A percentile compares a stretch with the other conserved stretches of the same genome.
These are phyloP conservation scores for Pythium plurisporium DNA, from an alignment of 352 stramenopile species.

Conservation along the genomic window DNA sequence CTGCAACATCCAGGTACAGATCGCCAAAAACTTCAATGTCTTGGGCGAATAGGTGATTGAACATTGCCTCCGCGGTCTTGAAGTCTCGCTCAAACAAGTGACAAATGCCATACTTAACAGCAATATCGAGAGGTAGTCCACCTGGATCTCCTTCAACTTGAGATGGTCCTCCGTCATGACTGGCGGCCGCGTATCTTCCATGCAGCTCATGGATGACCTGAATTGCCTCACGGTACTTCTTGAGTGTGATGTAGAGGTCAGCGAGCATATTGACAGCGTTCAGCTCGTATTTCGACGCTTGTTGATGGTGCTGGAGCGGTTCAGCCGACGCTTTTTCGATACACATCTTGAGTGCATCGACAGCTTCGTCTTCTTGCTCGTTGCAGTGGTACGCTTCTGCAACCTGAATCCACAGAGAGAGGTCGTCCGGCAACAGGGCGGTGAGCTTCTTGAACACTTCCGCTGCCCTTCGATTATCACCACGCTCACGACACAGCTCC, in stretches of 20 bases:
- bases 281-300: constrained; percentile 74
- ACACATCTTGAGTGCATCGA: constrained; percentile 80
- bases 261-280: constrained; percentile 88
- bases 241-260: constrained; percentile 83
- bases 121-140: constrained; percentile 77
- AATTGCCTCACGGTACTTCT: constrained; percentile 80
- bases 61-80: constrained; percentile 72
- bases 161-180: constrained; percentile 37
- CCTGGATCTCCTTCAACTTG: constrained; percentile 62
- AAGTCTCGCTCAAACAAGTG: constrained; percentile 76
- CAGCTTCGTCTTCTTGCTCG: constrained; percentile 79
- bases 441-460: constrained; percentile 83
- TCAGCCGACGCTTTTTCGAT: constrained; percentile 76
- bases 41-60: constrained; percentile 78
- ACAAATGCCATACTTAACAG: constrained; percentile 85
- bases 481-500: constrained; percentile 71
- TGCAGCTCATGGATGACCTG: constrained; percentile 75
- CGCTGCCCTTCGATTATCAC: constrained; percentile 71
- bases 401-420: constrained; percentile 85
- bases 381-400: constrained; percentile 85
- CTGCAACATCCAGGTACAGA: constrained; percentile 78
- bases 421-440: constrained; percentile 56
- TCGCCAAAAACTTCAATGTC: constrained; percentile 83
- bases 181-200: constrained; percentile 49
- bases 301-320: constrained; percentile 43